These are phyloP conservation scores for Alternaria rosae DNA, from an alignment of 2,329 filamentous ascomycete species.

Conservation along the genomic window DNA sequence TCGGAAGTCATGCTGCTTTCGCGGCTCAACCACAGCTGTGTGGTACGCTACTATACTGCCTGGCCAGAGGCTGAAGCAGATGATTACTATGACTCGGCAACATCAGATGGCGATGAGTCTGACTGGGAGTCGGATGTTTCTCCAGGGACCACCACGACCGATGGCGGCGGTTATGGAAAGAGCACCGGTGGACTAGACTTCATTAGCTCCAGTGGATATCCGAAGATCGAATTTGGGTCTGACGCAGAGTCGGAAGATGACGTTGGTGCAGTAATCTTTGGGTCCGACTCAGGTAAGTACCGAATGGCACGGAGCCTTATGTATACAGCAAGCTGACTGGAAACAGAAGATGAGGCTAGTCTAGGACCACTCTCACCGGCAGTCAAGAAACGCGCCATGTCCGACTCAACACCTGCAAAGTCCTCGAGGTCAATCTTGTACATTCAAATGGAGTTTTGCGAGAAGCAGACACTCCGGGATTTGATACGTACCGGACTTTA, in stretches of 20 bases:
- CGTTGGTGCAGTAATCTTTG: slow-evolving; percentile 46
- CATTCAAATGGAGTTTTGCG: slow-evolving; percentile 99
- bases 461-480: slow-evolving; percentile 89
- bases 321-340: slow-evolving; percentile 12
- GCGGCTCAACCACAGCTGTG: slow-evolving; percentile 87
- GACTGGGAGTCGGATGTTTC: slow-evolving; percentile 37
- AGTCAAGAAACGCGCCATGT: slow-evolving; percentile 50
- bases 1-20: slow-evolving; percentile 89
- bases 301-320: background rate
- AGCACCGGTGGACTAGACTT: slow-evolving; percentile 86
- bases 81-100: slow-evolving; percentile 37
- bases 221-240: slow-evolving; percentile 79
- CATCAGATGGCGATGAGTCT: slow-evolving; percentile 38
- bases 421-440: slow-evolving; percentile 79
- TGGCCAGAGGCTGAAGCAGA: slow-evolving; percentile 78
- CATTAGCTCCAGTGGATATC: slow-evolving; percentile 83
- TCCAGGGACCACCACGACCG: slow-evolving; percentile 30
- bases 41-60: slow-evolving; percentile 91
- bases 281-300: slow-evolving; percentile 47
- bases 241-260: slow-evolving; percentile 55
- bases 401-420: slow-evolving; percentile 57
- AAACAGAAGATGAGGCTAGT: slow-evolving; percentile 54
- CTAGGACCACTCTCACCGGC: slow-evolving; percentile 45
- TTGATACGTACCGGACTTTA: slow-evolving; percentile 79
- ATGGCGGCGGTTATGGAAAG: slow-evolving; percentile 66